Evolutionary conservation across 768 basidiomycete genomes (phyloP), one percentile per base, ranked within the genome.

Genomic region (Suillus americanus): DNA sequence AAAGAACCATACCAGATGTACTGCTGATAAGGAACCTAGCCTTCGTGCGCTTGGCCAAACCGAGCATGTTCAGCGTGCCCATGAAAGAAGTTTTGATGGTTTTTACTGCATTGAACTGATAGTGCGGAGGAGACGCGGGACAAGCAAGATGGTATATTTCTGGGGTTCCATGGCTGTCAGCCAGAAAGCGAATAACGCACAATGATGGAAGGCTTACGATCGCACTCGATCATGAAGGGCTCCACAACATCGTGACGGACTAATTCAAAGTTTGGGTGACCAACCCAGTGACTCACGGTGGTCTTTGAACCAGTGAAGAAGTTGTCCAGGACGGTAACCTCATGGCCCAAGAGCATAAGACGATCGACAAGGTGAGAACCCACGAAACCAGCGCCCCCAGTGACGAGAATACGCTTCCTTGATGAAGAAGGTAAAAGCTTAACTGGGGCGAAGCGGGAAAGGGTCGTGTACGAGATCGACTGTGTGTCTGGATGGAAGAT

Each of bases 91-190:
- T 99, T 78, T 98, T 99, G 79, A 99, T 86, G 30, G 97, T 99
- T 80, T 99, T 99, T 67, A 99, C 90, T 12, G 95, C 90, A 79
- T 99, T 97, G 78, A 91, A 95, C 75, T 99, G 97, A 78, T 99
- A 99, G 75, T 97, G 95, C 63, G 94, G 95, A 55, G 95, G 95
- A 1, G 95, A 98, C 25, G 95, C 97, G 23, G 97, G 97, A 76
- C 97, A 99, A 2, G 97, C 97, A 53, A 99, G 86, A 76, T 99
- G 97, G 78, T 99, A 99, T 68, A 99, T 98, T 80, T 99, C 94
- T 94, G 69, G 37, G 38, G 13, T 43, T 30, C 18, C 18, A 56
- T 62, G 38, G 18, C 59, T n/a, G 38, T 62, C 61, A 53, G 35
- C 18, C 20, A 43, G 25, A 45, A 65, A 61, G 59, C 66, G 33